Base-by-base conservation (phyloP, 768 basidiomycete species). In the Suillus subaureus region DNA sequence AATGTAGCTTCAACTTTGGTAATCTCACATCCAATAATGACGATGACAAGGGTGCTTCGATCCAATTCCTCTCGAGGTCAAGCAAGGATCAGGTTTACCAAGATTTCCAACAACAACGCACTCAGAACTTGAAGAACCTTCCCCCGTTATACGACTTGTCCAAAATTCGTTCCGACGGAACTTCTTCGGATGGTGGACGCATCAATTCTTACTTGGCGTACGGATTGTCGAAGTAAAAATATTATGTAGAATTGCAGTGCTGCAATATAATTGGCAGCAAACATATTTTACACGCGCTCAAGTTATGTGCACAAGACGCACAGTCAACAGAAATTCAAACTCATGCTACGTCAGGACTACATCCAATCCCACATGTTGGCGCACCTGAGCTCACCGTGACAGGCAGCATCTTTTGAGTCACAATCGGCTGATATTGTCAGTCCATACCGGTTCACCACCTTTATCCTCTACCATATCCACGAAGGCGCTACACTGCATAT, bases 1-100 rank as follows among this genome's bases (percentile, higher is more conserved):
- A n/a, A 35, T 26, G 0, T 47, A 82, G 82, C 4, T 83, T 78
- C 73, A 78, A 83, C 64, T 83, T 83, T 69, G 82, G 80, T 33
- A 79, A 82, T 64, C 16, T 35, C 21, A 64, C 54, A 31, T 37
- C 64, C 16, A 28, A 37, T 23, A 54, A 64, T 5, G 57, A 54
- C 4, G 68, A 75, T 49, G 69, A 64, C 4, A 71, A 69, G 1
- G 68, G 69, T 2, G 79, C 82, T 8, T 79, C 78, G 56, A 79
- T 83, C 62, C 82, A 83, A 63, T 69, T 83, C 5, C 71, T 83
- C 12, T 73, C 81, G 1, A 70, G 78, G 33, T 77, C 79, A 0
- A 72, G 79, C n/a, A 69, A 70, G 7, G 73, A 74, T 13, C 77
- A 76, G 39, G 82, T 79, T 0, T 76, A 74, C 23, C 57, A 69